Base-by-base conservation (phyloP, 495 filamentous ascomycete species). In the Hypoxylon crocopeplum region DNA sequence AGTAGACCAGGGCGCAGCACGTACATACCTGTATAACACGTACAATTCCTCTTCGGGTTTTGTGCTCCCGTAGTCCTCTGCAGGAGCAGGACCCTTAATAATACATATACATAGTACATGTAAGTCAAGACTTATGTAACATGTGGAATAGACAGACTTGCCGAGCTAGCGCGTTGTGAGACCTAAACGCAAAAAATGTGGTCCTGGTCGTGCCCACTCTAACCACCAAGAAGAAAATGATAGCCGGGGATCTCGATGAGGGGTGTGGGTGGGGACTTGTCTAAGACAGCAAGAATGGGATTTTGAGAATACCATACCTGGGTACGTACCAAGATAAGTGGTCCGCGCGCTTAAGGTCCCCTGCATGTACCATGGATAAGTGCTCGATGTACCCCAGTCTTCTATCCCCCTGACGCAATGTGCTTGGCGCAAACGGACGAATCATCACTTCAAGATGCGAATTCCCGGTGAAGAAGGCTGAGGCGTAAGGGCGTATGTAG, bases 241-340 rank as follows among this genome's bases (percentile, higher is more conserved):
- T 62, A 25, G 47, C 19, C 44, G 36, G 34, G 49, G 62, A 68
- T 70, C 68, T 49, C 56, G 68, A 68, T 66, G 56, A 34, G 39
- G 61, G 55, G 56, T 24, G 47, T 51, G 67, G 32, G 48, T 55
- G 48, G 48, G 25, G 32, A 47, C 41, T n/a, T 27, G 24, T 3
- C 4, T 3, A 27, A 27, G 3, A 27, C 24, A 27, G 4, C 8
- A 27, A 8, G 24, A 27, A 27, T 4, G 24, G 24, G 8, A 27
- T 27, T 3, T 8, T 8, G 8, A 3, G 24, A 27, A 27, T 27
- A 27, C 24, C 8, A n/a, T n/a, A n/a, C n/a, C n/a, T n/a, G n/a
- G n/a, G n/a, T n/a, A n/a, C n/a, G n/a, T n/a, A n/a, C n/a, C n/a
- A n/a, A n/a, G n/a, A n/a, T n/a, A n/a, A n/a, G n/a, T n/a, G n/a